Conservation (phyloP, 257 asterid species). For the Solanum chiquidenum region DNA sequence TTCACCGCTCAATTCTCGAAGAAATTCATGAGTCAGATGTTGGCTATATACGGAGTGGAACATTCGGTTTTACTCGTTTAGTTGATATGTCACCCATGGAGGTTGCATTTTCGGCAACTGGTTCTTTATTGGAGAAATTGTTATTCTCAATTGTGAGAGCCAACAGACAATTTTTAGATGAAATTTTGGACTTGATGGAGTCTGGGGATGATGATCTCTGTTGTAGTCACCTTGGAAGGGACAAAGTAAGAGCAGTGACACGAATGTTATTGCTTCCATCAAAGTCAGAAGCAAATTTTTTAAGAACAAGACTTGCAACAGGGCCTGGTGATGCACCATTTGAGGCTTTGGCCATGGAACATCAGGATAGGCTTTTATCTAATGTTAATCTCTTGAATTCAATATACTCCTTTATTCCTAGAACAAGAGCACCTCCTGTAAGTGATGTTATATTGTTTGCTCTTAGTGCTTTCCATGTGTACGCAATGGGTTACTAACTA, state of each 20-base stretch:
- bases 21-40: constrained; percentile 19
- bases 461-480: not conserved
- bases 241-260: constrained; percentile 70
- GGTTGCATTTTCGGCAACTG: constrained; percentile 55
- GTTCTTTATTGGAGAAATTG: constrained; percentile 71
- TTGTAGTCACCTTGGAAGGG: constrained; percentile 48
- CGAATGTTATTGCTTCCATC: constrained; percentile 77
- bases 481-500: not conserved
- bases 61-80: constrained; percentile 78
- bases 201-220: constrained; percentile 31
- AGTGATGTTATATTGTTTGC: constrained; percentile 12
- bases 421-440: constrained; percentile 95
- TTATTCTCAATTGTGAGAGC: constrained; percentile 55
- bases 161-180: constrained; percentile 48
- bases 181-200: constrained; percentile 47
- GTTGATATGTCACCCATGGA: constrained; percentile 78
- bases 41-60: constrained; percentile 34
- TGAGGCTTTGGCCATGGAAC: constrained; percentile 65
- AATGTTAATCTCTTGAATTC: constrained; percentile 72
- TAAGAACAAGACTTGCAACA: constrained; percentile 47
- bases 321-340: constrained; percentile 73
- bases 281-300: constrained; percentile 34
- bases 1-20: constrained; percentile 38
- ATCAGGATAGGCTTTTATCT: constrained; percentile 69
- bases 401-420: constrained; percentile 79